Base-by-base conservation (phyloP, 2,329 filamentous ascomycete genomes). In the Lachnellula occidentalis region DNA sequence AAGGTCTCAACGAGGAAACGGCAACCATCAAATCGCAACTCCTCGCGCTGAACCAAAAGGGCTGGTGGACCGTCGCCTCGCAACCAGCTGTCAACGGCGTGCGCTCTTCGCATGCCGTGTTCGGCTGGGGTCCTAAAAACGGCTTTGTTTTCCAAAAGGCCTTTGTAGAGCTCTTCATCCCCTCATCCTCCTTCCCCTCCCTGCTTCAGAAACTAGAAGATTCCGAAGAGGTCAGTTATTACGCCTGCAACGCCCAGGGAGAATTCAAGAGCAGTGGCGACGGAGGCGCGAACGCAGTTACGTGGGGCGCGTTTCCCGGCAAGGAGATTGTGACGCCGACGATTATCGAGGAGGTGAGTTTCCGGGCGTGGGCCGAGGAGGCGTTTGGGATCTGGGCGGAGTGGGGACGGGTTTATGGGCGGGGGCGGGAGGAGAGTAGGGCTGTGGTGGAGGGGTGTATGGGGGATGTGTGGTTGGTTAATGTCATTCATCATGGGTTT, bases 131-230 rank as follows among this genome's bases (percentile, higher is more conserved):
- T 1, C 94, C 94, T 0, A 82, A 81, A 48, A 86, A 92, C 65
- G 94, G 94, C 17, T 97, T 95, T 70, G 91, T 97, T 47, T 99
- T 96, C 76, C 94, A 99, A 68, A 99, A 97, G 73, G 88, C 92
- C 0, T 99, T 99, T 71, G 91, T 99, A 50, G 94, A 99, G 71
- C 90, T 97, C 74, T 99, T 99, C 77, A 75, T 95, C 55, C 85
- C 92, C 0, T 74, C 78, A 0, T 71, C 79, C 0, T 88, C 92
- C 69, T 97, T 91, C 85, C 71, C 74, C 15, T 69, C 70, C 1
- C 78, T 99, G 34, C 80, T 81, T 59, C 76, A 78, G 4, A 80
- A 82, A 55, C 80, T 97, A 1, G 82, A 82, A 51, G 74, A 82
- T 15, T 77, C 83, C 48, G 83, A 86, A 42, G 78, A 82, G 49